Evolutionary conservation across 2,329 filamentous ascomycete species (phyloP).

Genomic region (Colletotrichum brevisporum): DNA sequence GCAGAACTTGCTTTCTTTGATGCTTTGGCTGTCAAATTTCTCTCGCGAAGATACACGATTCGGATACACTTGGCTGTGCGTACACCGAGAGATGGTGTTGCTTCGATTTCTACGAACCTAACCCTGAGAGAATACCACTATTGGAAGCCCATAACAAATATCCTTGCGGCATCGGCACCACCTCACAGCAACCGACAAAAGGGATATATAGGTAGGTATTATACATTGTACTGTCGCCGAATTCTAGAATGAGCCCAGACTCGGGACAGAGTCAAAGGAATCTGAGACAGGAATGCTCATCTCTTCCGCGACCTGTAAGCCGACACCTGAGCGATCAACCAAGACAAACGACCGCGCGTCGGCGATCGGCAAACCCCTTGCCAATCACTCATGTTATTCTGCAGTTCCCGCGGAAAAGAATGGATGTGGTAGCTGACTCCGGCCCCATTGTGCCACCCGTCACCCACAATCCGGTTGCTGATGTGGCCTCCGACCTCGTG

Average conservation of each 20-base stretch:
- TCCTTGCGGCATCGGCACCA: too few species aligned
- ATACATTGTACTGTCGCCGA: not conserved
- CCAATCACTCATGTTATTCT: not conserved
- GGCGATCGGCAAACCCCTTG: conserved; percentile 13
- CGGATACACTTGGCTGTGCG: too few species aligned
- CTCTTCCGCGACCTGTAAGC: not conserved
- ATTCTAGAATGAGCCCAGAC: not conserved
- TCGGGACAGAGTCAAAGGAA: not conserved
- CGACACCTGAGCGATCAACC: conserved; percentile 2
- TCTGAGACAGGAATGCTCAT: conserved; percentile 30
- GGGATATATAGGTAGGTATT: too few species aligned
- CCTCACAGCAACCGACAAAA: too few species aligned
- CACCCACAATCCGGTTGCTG: not conserved
- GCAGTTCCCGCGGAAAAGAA: not conserved
- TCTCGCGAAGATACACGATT: too few species aligned
- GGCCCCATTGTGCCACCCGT: too few species aligned
- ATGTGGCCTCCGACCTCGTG: not conserved
- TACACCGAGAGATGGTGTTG: too few species aligned
- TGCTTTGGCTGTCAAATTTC: too few species aligned
- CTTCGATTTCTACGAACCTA: too few species aligned
- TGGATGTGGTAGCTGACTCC: not conserved
- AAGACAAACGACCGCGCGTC: conserved; percentile 16
- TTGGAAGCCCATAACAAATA: too few species aligned
- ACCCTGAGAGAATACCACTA: too few species aligned
- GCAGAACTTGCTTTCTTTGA: too few species aligned